Evolutionary conservation across 495 filamentous ascomycete species (phyloP), one percentile per base, ranked within the genome.

Genomic region (Xylaria telfairii): DNA sequence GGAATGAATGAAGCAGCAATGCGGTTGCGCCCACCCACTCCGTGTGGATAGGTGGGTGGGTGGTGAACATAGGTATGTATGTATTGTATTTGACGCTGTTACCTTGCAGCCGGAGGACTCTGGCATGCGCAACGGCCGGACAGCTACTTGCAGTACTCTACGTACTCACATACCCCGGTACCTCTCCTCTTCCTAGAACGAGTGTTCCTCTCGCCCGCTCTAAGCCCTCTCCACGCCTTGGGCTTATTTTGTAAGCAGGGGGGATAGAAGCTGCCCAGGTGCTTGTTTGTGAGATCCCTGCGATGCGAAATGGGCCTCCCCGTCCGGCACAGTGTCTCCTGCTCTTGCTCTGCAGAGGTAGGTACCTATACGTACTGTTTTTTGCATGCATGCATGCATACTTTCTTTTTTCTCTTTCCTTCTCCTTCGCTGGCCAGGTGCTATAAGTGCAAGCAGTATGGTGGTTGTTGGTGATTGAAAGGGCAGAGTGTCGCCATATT

Each of bases 1-100:
- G 32, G 59, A 63, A 69, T 54, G 3, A 61, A n/a, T n/a, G n/a
- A n/a, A n/a, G n/a, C n/a, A 51, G 67, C 67, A 69, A 63, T 57
- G 57, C 57, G 28, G 26, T 54, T 63, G 19, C 54, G 57, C 44
- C 57, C 59, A 26, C 46, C 46, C 57, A 30, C 53, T 54, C 47
- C 64, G 32, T 54, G 64, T 15, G 21, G 12, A 37, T 42, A 42
- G n/a, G 13, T 41, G 21, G 13, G 56, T 37, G 30, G n/a, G 5
- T 24, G 49, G 26, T n/a, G 39, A 44, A 60, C n/a, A n/a, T n/a
- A n/a, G n/a, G n/a, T n/a, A n/a, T n/a, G n/a, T n/a, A n/a, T n/a
- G n/a, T n/a, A n/a, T n/a, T 63, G 28, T 30, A 61, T 62, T 54
- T 54, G 67, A 46, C 65, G 39, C 37, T 54, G 57, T 30, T 63